Percentiles rank a stretch among this genome's conserved stretches.
These are phyloP conservation scores for Colletotrichum chrysophilum DNA, from an alignment of 2,329 filamentous ascomycete species.

Conservation along the genomic window DNA sequence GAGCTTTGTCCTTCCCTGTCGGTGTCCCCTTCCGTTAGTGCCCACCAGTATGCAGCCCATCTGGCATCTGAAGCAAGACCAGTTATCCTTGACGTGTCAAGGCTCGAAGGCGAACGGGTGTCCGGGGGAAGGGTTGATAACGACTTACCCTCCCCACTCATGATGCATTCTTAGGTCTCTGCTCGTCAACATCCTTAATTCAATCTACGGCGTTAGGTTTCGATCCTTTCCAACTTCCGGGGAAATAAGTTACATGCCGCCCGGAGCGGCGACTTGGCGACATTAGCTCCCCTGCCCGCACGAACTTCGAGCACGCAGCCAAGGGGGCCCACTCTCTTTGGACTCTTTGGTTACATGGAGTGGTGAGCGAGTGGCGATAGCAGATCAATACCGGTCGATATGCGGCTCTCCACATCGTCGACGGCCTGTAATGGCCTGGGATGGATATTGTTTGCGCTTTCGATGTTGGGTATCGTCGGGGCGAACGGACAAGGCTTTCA, in stretches of 20 bases:
- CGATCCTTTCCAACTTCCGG: not conserved
- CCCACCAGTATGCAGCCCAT: not conserved
- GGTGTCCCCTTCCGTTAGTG: not conserved
- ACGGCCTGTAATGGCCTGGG: not conserved
- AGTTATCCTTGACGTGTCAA: conserved; percentile 14
- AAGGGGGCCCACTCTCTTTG: not conserved
- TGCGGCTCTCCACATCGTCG: not conserved
- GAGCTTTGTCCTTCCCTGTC: not conserved
- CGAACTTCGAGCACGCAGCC: not conserved
- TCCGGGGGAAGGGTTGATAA: conserved; percentile 3
- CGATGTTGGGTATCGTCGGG: not conserved
- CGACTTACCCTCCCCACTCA: not conserved
- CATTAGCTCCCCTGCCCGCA: not conserved
- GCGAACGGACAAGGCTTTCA: not conserved
- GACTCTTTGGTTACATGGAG: not conserved
- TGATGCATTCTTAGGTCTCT: not conserved
- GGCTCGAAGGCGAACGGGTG: conserved; percentile 1
- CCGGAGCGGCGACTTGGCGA: not conserved
- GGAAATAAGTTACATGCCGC: not conserved
- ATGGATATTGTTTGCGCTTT: not conserved
- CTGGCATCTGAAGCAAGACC: not conserved
- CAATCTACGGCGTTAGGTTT: not conserved
- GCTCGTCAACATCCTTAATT: not conserved
- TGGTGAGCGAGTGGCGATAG: not conserved
- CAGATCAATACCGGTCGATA: not conserved